These are phyloP conservation scores for Trichoderma parareesei DNA, from an alignment of 495 filamentous ascomycete species.

Conservation along the genomic window DNA sequence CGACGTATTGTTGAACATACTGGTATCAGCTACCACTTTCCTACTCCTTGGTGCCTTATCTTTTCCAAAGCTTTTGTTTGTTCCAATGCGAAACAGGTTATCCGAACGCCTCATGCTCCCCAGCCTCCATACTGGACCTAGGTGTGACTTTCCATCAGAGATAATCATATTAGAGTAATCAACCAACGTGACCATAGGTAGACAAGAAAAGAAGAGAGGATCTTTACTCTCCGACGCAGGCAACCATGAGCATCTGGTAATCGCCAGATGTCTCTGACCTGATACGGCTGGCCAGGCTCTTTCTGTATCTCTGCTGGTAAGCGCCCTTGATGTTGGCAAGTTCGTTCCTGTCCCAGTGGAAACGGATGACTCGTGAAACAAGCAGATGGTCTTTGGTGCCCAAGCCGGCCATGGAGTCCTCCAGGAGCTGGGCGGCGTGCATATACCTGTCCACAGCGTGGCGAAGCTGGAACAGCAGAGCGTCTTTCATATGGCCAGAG, in stretches of 20 bases:
- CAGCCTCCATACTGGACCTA: neutral
- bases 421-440: constrained; percentile 70
- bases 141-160: neutral
- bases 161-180: neutral
- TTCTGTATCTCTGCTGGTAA: constrained; percentile 56
- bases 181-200: no score
- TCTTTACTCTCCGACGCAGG: constrained; percentile 34
- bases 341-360: constrained; percentile 70
- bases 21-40: no score
- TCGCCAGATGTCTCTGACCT: constrained; percentile 80
- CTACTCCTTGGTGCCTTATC: neutral
- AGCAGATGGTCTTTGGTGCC: constrained; percentile 82
- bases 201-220: no score
- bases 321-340: constrained; percentile 65
- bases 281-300: constrained; percentile 56
- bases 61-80: neutral
- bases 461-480: constrained; percentile 69
- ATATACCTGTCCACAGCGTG: constrained; percentile 69
- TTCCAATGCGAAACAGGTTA: neutral
- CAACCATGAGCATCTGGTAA: constrained; percentile 63
- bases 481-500: constrained; percentile 85
- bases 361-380: constrained; percentile 60
- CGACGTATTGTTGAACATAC: no score
- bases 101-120: neutral
- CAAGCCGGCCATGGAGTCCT: constrained; percentile 76